Evolutionary conservation across 768 basidiomycete species (phyloP).

Genomic region (Dacryopinax spathularia): DNA sequence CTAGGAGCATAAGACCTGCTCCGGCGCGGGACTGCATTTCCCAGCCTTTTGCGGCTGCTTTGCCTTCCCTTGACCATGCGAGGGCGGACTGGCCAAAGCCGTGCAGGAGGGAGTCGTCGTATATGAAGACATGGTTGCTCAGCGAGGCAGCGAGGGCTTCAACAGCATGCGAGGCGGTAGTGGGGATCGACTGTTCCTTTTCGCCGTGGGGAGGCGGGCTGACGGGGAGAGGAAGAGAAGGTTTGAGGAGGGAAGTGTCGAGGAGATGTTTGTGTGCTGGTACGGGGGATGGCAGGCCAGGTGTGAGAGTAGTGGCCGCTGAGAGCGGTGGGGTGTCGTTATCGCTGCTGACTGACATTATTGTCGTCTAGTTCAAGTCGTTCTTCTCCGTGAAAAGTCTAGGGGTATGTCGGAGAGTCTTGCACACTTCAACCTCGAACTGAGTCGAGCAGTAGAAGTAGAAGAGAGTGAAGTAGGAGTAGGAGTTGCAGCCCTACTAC

Average conservation of each 20-base stretch:
- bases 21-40: slow-evolving; percentile 71
- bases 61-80: slow-evolving; percentile 40
- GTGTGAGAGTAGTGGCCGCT: not conserved
- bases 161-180: slow-evolving; percentile 18
- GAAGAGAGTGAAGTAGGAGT: not conserved
- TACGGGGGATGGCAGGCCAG: not conserved
- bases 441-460: not conserved
- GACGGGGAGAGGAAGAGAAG: not conserved
- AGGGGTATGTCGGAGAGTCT: too few relatives aligned
- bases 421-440: not conserved
- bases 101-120: slow-evolving; percentile 71
- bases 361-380: not conserved
- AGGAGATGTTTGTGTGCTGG: not conserved
- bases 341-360: not conserved
- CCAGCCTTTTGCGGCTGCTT: slow-evolving; percentile 34
- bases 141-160: slow-evolving; percentile 51
- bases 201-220: not conserved
- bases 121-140: slow-evolving; percentile 61
- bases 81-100: slow-evolving; percentile 66
- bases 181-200: not conserved
- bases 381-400: too few relatives aligned
- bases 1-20: slow-evolving; percentile 65
- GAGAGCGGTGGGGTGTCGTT: not conserved
- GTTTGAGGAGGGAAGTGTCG: not conserved
- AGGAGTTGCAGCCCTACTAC: too few relatives aligned